Percentiles rank a stretch among this genome's conserved stretches.
Evolutionary conservation across 176 grass and related monocot species (phyloP).

Genomic region (Aegilops umbellulata): DNA sequence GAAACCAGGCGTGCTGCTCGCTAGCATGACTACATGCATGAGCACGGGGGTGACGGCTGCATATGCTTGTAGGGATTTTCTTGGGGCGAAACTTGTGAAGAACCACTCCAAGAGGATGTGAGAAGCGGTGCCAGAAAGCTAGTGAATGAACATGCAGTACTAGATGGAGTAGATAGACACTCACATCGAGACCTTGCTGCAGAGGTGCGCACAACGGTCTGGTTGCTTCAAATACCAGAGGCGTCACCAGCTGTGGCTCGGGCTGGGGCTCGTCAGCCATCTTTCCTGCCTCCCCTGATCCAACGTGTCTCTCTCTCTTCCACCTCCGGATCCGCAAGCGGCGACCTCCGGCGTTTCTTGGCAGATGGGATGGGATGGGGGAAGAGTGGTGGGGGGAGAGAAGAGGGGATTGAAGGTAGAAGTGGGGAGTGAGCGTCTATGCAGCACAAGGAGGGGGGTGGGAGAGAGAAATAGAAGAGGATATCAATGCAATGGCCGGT

Average conservation of each 20-base stretch:
- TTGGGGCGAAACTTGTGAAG: neutral
- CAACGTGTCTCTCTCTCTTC: too few species aligned
- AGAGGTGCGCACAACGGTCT: neutral
- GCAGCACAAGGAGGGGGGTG: too few species aligned
- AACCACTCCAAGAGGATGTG: neutral
- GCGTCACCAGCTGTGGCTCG: neutral
- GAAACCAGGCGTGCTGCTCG: too few species aligned
- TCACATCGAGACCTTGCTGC: neutral
- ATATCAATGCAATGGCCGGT: too few species aligned
- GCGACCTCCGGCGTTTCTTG: too few species aligned
- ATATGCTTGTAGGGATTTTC: neutral
- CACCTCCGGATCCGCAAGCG: too few species aligned
- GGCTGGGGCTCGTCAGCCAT: neutral
- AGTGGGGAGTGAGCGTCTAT: too few species aligned
- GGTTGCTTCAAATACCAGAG: neutral
- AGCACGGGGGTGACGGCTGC: too few species aligned
- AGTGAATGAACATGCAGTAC: neutral
- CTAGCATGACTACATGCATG: too few species aligned
- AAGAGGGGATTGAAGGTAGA: too few species aligned
- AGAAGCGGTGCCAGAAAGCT: neutral
- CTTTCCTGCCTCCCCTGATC: neutral
- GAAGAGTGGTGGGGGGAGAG: too few species aligned
- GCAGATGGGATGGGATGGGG: too few species aligned
- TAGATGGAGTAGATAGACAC: neutral
- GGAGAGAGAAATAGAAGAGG: neutral